Conservation (phyloP, 306 rosid genomes). For the Ochetophila trinervis region DNA sequence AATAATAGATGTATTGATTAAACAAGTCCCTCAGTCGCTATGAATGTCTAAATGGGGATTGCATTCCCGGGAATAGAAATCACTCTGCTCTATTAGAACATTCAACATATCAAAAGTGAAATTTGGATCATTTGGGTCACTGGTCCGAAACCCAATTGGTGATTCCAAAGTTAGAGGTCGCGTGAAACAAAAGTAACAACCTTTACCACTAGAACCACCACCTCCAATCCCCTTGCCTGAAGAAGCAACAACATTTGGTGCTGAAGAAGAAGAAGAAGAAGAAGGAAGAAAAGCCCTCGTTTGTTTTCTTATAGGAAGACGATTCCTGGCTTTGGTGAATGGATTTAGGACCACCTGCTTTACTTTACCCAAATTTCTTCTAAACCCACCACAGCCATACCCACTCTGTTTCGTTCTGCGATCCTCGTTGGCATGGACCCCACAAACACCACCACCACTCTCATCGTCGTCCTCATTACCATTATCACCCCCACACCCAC, state of each 20-base stretch:
- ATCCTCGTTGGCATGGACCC: conserved; percentile 17
- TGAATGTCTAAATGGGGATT: conserved; percentile 53
- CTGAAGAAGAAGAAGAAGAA: conserved; percentile 7
- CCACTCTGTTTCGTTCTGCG: conserved; percentile 26
- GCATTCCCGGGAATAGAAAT: conserved; percentile 66
- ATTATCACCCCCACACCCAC: conserved; percentile 30
- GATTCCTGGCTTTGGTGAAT: conserved; percentile 42
- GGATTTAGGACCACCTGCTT: conserved; percentile 38
- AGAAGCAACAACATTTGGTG: background rate
- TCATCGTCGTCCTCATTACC: conserved; percentile 37
- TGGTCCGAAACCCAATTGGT: conserved; percentile 32
- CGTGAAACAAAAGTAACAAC: conserved; percentile 58
- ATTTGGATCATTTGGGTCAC: conserved; percentile 59
- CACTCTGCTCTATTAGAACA: conserved; percentile 58
- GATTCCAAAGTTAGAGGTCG: conserved; percentile 49
- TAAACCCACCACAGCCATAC: conserved; percentile 22
- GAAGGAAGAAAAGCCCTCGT: conserved; percentile 27
- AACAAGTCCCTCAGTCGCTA: conserved; percentile 7
- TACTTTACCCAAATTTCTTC: conserved; percentile 27
- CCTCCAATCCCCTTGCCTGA: conserved; percentile 34
- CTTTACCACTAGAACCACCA: conserved; percentile 24
- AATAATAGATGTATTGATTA: background rate
- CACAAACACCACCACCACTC: conserved; percentile 8
- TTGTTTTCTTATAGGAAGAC: conserved; percentile 27
- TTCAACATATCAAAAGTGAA: conserved; percentile 54